A percentile compares a stretch with the other conserved stretches of the same genome.
Evolutionary conservation across 148 eudicot species (phyloP).

Genomic region (Rhododendron ferrugineum): DNA sequence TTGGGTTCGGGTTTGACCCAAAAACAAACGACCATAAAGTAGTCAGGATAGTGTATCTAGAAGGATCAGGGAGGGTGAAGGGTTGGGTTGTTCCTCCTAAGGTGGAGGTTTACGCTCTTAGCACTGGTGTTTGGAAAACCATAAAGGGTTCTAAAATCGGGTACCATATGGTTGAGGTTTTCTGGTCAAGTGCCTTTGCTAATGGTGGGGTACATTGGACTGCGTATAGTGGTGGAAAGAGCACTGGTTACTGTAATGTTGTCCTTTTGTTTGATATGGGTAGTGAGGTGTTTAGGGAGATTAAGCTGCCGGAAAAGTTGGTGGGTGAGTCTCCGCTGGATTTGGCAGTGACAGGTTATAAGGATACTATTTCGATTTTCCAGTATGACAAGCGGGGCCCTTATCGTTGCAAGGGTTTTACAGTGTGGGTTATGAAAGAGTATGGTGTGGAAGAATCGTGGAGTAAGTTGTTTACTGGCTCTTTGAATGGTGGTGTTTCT

Average conservation of each 20-base stretch:
- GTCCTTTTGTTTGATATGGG: neutral
- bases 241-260: neutral
- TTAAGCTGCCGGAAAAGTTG: neutral
- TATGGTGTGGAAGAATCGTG: neutral
- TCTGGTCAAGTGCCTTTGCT: neutral
- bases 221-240: neutral
- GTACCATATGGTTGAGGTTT: neutral
- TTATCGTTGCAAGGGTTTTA: neutral
- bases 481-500: neutral
- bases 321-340: neutral
- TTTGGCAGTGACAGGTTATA: neutral
- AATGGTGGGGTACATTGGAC: neutral
- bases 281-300: neutral
- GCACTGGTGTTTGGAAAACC: neutral
- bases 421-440: neutral
- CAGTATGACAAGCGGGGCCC: neutral
- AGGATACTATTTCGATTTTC: neutral
- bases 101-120: conserved; percentile 1
- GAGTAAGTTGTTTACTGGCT: neutral
- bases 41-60: neutral
- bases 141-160: neutral
- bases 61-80: neutral
- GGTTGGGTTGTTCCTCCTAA: neutral
- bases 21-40: neutral
- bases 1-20: conserved; percentile 7